Base-by-base conservation (phyloP, 495 filamentous ascomycete species). In the Aspergillus cavernicola region DNA sequence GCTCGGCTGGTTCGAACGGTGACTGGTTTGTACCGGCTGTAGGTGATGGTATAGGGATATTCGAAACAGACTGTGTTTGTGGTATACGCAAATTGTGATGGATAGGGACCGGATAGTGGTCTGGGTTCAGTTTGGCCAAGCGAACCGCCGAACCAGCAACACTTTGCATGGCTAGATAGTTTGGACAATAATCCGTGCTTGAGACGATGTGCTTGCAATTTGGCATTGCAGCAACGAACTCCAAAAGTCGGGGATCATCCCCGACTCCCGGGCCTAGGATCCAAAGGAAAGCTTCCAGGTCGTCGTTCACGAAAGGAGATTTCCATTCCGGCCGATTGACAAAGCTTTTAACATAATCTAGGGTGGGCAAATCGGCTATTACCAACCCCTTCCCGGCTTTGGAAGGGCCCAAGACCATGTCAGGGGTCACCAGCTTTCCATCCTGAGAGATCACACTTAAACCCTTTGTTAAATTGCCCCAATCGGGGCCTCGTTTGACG, bases 281-380 rank as follows among this genome's bases (percentile, higher is more conserved):
- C 92, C 92, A 98, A 50, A 91, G 76, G 23, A 95, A 82, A 23
- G 76, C 82, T 22, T 77, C 70, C 38, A 98, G 60, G 40, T 83
- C 83, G 13, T 70, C 65, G 67, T 87, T 88, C 13, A 95, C 74
- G 12, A 78, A 67, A 22, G 75, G 62, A 16, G 82, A 79, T 16
- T 74, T 72, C 87, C 89, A 95, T 64, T 98, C 93, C 11, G 80
- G 66, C 15, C 89, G 82, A 15, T 68, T 64, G 16, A 97, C 58
- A 37, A 97, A 65, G 24, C 72, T 61, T 3, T 82, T 79, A 29
- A 97, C 68, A 53, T 95, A 90, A 2, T 82, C 76, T 12, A 57
- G 24, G 12, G 82, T 74, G 0, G 89, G 89, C 5, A 99, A 41
- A 53, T 97, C 92, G 49, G 93, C 70, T 12, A 99, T 73, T 4